These are phyloP conservation scores for Citrus reticulata DNA, from an alignment of 345 rosid species.

Conservation along the genomic window DNA sequence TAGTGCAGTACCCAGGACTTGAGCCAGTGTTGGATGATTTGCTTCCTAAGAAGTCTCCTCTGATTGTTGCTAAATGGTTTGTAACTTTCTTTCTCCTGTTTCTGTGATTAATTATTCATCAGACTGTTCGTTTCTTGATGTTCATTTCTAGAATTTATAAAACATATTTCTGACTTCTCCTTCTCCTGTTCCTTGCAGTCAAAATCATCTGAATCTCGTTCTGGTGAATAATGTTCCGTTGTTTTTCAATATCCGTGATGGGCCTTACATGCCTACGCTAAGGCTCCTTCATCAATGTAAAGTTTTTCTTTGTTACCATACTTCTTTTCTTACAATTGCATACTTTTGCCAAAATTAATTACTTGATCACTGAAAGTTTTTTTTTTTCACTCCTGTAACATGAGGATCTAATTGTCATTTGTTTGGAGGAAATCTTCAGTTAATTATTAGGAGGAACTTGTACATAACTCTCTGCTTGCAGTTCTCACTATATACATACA, in stretches of 20 bases:
- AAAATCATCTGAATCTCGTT: slow-evolving; percentile 89
- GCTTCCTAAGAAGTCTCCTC: slow-evolving; percentile 89
- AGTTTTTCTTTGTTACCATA: not conserved
- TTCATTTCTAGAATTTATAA: not conserved
- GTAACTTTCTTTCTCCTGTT: slow-evolving; percentile 18
- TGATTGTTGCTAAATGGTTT: slow-evolving; percentile 89
- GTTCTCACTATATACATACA: not conserved
- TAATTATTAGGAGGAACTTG: not conserved
- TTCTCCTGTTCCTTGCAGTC: slow-evolving; percentile 49
- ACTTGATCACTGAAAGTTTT: not conserved
- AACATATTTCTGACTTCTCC: slow-evolving; percentile 6
- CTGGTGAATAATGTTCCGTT: slow-evolving; percentile 87
- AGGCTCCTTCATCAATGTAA: slow-evolving; percentile 96
- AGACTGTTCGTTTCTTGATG: not conserved
- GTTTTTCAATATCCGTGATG: slow-evolving; percentile 94
- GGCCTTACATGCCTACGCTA: slow-evolving; percentile 98
- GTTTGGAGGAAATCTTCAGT: slow-evolving; percentile 1
- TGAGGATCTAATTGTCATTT: not conserved
- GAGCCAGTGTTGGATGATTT: slow-evolving; percentile 93
- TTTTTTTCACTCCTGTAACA: not conserved
- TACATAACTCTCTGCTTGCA: not conserved
- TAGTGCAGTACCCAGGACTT: slow-evolving; percentile 86
- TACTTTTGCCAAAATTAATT: not conserved
- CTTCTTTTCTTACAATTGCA: slow-evolving; percentile 4
- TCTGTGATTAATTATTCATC: not conserved